A percentile compares a stretch with the other conserved stretches of the same genome.
Evolutionary conservation across 2,329 filamentous ascomycete species (phyloP).

Genomic region (Aspergillus novoparasiticus): DNA sequence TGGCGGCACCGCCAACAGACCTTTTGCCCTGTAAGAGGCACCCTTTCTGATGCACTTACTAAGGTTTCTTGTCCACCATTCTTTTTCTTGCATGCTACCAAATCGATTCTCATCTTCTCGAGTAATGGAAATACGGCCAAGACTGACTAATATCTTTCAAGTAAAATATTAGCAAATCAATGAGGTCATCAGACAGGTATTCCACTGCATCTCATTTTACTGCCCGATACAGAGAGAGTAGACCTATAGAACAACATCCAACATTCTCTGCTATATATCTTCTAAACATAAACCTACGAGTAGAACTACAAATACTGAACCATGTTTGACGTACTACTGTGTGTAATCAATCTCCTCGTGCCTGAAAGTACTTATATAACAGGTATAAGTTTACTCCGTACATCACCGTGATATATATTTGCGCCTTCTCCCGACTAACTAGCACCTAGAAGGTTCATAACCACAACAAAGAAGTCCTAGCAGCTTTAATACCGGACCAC

Average conservation of each 20-base stretch:
- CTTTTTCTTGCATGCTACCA: background rate
- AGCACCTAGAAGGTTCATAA: background rate
- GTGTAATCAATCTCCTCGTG: too few relatives aligned
- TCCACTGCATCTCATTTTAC: background rate
- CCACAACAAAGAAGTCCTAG: background rate
- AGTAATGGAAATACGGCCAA: background rate
- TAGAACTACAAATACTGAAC: too few relatives aligned
- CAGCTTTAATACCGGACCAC: too few relatives aligned
- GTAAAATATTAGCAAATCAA: background rate
- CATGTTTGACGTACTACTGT: too few relatives aligned
- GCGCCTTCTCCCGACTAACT: background rate
- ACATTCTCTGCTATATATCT: too few relatives aligned
- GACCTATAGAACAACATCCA: too few relatives aligned
- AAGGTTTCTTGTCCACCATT: background rate
- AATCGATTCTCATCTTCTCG: background rate
- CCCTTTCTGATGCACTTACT: background rate
- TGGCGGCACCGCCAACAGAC: constrained; percentile 5
- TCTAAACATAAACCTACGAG: too few relatives aligned
- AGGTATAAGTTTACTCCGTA: too few relatives aligned
- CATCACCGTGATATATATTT: background rate
- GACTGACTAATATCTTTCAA: background rate
- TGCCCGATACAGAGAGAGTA: too few relatives aligned
- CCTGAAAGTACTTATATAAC: too few relatives aligned
- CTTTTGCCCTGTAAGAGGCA: background rate
- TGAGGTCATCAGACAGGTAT: background rate